A percentile compares a stretch with the other conserved stretches of the same genome.
These are phyloP conservation scores for Botrytis medusae DNA, from an alignment of 2,329 filamentous ascomycete species.

Conservation along the genomic window DNA sequence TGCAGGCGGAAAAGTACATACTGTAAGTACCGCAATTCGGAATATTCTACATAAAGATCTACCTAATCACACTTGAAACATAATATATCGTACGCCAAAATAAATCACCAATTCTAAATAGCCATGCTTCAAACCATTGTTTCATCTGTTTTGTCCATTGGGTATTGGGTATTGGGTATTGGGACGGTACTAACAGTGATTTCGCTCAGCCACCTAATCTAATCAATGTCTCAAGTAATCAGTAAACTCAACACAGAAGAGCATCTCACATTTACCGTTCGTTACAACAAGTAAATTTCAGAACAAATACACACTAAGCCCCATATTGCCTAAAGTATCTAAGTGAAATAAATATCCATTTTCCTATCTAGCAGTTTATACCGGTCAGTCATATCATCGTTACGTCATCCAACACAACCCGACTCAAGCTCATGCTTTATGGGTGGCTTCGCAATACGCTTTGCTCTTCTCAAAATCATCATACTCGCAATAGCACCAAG, in stretches of 20 bases:
- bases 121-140: background rate
- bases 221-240: background rate
- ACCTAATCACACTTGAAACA: no score
- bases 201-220: no score
- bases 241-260: background rate
- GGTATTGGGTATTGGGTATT: background rate
- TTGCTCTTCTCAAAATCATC: conserved; percentile 14
- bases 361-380: background rate
- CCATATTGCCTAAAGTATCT: background rate
- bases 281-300: no score
- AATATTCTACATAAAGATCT: no score
- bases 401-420: background rate
- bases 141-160: background rate
- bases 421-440: background rate
- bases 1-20: background rate
- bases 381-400: background rate
- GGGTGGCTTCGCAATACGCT: background rate
- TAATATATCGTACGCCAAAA: background rate
- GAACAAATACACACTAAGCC: background rate
- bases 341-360: background rate
- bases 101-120: background rate
- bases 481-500: conserved; percentile 10
- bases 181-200: no score
- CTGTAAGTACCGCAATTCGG: background rate
- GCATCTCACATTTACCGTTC: background rate